Base-by-base conservation (phyloP, 805 yeast genomes). In the Blastobotrys parvus region DNA sequence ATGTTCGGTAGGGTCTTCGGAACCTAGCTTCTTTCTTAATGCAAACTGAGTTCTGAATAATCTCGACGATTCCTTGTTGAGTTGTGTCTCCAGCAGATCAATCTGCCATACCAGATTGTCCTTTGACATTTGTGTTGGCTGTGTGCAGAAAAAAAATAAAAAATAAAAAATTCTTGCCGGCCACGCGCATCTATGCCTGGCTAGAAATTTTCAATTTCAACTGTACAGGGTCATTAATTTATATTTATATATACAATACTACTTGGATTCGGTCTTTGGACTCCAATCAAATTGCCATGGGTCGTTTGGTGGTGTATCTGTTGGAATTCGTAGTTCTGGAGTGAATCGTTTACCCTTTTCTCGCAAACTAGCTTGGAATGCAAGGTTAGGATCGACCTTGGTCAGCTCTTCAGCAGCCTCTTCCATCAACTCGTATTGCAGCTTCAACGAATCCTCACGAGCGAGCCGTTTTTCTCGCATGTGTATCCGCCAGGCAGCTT, bases 291-390 rank as follows among this genome's bases (percentile, higher is more conserved):
- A 74, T 44, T 78, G 77, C 97, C 97, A 89, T 16, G 83, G 70
- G 47, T 74, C 72, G 55, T 75, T 77, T 16, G 97, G 83, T 11
- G 98, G 98, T 48, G 70, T 85, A 44, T 88, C 90, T 1, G 94
- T 82, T 17, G 98, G 98, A 7, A 85, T 78, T 57, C 92, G 77
- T 61, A 86, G 60, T 57, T 90, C 96, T 54, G 84, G 65, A 3
- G 95, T 90, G 61, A 85, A 88, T 55, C 87, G 69, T 52, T 75
- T 74, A 41, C 70, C 70, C 35, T 62, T 61, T 51, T 82, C 81
- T 39, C 68, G 64, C 23, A 61, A 61, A 53, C 77, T 80, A 8
- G 95, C 94, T 25, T 68, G 68, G 42, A 69, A 72, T 53, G 69
- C 88, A 41, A 90, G 66, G 38, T 64, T 70, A 0, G 79, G 77